Evolutionary conservation across 768 basidiomycete species (phyloP).

Genomic region (Tephrocybe sp.): DNA sequence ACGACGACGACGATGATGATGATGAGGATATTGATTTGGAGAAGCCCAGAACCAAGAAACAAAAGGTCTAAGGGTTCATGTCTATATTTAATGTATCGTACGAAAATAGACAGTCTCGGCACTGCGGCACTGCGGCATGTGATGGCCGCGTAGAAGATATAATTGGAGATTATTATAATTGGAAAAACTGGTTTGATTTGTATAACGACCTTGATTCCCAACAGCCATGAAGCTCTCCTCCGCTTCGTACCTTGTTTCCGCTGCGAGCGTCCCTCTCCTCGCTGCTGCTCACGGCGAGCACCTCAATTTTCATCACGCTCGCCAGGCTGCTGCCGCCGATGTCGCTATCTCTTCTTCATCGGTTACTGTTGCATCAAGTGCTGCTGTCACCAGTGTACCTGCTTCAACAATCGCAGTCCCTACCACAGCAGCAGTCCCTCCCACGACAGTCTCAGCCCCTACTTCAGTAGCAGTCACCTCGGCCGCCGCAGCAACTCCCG

Average conservation of each 20-base stretch:
- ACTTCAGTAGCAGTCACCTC: not conserved
- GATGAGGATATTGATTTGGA: conserved; percentile 88
- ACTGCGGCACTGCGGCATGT: conserved; percentile 3
- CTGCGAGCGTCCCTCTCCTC: conserved; percentile 36
- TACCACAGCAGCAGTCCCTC: conserved; percentile 8
- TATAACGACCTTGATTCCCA: not conserved
- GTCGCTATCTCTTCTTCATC: conserved; percentile 11
- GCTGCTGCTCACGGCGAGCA: conserved; percentile 34
- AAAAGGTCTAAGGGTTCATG: conserved; percentile 41
- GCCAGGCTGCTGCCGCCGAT: conserved; percentile 8
- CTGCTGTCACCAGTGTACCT: not conserved
- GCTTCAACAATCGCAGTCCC: conserved; percentile 7
- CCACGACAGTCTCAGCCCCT: not conserved
- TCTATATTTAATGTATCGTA: not conserved
- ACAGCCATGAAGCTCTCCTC: conserved; percentile 32
- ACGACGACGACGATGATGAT: conserved; percentile 72
- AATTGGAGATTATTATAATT: not conserved
- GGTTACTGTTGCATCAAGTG: conserved; percentile 4
- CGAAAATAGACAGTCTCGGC: not conserved
- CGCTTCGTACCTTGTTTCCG: conserved; percentile 24
- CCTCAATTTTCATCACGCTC: conserved; percentile 21
- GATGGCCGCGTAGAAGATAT: conserved; percentile 12
- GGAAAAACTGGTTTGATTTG: not conserved
- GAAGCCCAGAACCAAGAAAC: conserved; percentile 76
- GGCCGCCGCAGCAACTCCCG: conserved; percentile 19